A percentile compares a stretch with the other conserved stretches of the same genome.
Conservation (phyloP, 78 protist species). For the Protostelium mycophagum region DNA sequence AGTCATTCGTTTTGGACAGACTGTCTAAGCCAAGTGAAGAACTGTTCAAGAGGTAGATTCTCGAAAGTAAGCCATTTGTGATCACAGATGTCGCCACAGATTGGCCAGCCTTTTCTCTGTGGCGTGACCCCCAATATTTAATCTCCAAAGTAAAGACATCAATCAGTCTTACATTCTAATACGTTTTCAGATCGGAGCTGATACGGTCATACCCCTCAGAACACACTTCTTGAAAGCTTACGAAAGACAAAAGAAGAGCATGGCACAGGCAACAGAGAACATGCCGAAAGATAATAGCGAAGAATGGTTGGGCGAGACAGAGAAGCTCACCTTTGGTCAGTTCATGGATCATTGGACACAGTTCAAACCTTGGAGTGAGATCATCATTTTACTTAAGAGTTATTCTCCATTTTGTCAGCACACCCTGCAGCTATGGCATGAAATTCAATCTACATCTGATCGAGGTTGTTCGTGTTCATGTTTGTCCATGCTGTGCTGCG, state of each 20-base stretch:
- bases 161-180: too few species aligned
- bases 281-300: slow-evolving; percentile 26
- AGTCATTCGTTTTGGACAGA: slow-evolving; percentile 12
- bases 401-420: too few species aligned
- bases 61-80: slow-evolving; percentile 32
- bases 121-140: slow-evolving; percentile 15
- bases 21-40: slow-evolving; percentile 14
- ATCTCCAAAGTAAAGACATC: not conserved
- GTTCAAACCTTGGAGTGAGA: not conserved
- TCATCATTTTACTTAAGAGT: too few species aligned
- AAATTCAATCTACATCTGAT: too few species aligned
- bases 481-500: too few species aligned
- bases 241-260: slow-evolving; percentile 11
- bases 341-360: not conserved
- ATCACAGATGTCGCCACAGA: slow-evolving; percentile 18
- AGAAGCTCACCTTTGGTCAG: not conserved
- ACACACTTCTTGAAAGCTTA: slow-evolving; percentile 1
- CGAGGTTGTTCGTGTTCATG: too few species aligned
- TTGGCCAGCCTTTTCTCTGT: slow-evolving; percentile 24
- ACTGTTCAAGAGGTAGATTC: slow-evolving; percentile 10
- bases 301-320: slow-evolving; percentile 54
- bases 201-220: not conserved
- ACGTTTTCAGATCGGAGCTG: not conserved
- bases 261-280: slow-evolving; percentile 23
- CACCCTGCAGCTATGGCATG: too few species aligned